phyloP scores from a whole-genome alignment of 2,329 filamentous ascomycete species.

The Fusarium sp. region DNA sequence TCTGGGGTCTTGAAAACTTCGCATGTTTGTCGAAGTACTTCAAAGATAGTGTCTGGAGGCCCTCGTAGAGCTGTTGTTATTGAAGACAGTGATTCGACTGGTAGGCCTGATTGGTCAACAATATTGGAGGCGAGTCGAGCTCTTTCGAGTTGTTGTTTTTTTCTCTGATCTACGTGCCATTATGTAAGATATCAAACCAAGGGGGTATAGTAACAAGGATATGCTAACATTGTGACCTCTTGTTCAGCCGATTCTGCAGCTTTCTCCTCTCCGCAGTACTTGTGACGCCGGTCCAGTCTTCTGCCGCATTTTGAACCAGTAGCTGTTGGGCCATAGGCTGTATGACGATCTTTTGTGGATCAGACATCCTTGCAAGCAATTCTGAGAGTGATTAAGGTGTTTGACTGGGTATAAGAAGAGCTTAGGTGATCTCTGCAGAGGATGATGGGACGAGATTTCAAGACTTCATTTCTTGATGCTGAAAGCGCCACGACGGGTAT shows the following conservation, averaged over 20 bases:
- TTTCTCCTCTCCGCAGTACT: constrained; percentile 26
- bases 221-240: constrained; percentile 24
- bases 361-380: not conserved
- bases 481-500: not conserved
- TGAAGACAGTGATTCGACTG: not conserved
- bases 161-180: not conserved
- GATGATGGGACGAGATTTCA: not conserved
- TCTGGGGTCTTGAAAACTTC: constrained; percentile 10
- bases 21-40: constrained; percentile 9
- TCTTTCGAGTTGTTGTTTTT: constrained; percentile 2
- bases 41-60: not conserved
- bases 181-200: not conserved
- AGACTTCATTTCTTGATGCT: not conserved
- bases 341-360: constrained; percentile 15
- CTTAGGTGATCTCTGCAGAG: not conserved
- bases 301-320: constrained; percentile 8
- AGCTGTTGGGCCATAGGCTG: constrained; percentile 26
- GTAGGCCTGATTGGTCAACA: not conserved
- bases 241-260: constrained; percentile 28
- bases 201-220: accelerated
- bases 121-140: not conserved
- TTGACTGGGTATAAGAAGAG: accelerated
- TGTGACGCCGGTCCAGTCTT: constrained; percentile 29
- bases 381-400: too few species aligned
- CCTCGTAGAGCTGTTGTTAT: not conserved